These are phyloP conservation scores for Aspergillus funiculosus DNA, from an alignment of 495 filamentous ascomycete genomes.

Conservation along the genomic window DNA sequence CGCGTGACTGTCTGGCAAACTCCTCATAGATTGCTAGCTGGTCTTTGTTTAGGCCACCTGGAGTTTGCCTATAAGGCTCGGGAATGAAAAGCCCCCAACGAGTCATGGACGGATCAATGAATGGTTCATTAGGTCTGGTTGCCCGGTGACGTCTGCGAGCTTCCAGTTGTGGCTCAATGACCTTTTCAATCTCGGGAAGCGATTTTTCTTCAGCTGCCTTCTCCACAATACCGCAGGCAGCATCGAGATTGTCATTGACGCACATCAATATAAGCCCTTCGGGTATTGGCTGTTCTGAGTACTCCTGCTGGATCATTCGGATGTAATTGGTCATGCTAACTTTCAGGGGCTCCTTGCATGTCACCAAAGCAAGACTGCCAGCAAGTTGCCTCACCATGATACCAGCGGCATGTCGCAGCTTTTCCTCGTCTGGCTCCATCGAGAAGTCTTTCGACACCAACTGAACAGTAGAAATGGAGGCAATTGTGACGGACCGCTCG, in stretches of 20 bases:
- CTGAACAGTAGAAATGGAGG: conserved; percentile 88
- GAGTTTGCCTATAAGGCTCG: conserved; percentile 76
- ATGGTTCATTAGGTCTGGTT: conserved; percentile 70
- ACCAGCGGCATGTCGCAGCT: conserved; percentile 74
- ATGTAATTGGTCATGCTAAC: conserved; percentile 97
- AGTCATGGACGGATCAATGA: conserved; percentile 70
- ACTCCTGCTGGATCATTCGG: conserved; percentile 64
- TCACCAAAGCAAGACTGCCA: conserved; percentile 90
- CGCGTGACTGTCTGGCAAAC: conserved; percentile 76
- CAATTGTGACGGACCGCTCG: conserved; percentile 94
- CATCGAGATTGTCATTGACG: conserved; percentile 94
- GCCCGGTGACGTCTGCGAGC: conserved; percentile 64
- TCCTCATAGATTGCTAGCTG: conserved; percentile 95
- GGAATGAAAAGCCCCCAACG: conserved; percentile 86
- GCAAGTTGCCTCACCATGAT: conserved; percentile 90
- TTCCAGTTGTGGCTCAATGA: conserved; percentile 71
- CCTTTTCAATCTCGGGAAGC: conserved; percentile 86
- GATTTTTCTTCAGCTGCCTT: conserved; percentile 90
- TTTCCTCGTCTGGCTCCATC: conserved; percentile 82
- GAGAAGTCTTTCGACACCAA: conserved; percentile 95
- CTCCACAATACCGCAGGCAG: conserved; percentile 86
- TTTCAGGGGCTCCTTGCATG: conserved; percentile 91
- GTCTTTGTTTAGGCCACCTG: conserved; percentile 77
- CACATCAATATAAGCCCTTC: conserved; percentile 93
- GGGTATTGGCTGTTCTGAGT: conserved; percentile 68